Percentiles rank a stretch among this genome's conserved stretches.
These are phyloP conservation scores for Poteriospumella lacustris DNA, from an alignment of 108 stramenopile genomes.

Conservation along the genomic window DNA sequence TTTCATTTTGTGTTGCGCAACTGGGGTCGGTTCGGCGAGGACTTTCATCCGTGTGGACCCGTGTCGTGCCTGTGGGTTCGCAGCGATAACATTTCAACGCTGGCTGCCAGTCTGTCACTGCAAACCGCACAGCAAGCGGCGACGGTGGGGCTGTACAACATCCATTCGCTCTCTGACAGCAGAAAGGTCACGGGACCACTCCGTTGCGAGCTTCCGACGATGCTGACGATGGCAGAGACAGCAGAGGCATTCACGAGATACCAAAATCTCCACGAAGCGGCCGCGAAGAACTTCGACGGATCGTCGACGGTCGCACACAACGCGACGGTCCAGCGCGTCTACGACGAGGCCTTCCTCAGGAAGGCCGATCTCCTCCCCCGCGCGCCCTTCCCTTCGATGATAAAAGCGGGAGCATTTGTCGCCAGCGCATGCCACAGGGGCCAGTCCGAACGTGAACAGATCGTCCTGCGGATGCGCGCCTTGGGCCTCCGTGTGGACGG, in stretches of 20 bases:
- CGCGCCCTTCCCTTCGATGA: background rate
- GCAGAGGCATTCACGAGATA: background rate
- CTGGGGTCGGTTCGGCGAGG: background rate
- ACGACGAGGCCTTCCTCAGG: background rate
- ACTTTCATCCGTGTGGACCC: background rate
- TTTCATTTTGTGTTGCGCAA: too few relatives aligned
- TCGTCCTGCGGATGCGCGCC: background rate
- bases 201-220: background rate
- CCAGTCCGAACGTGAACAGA: background rate
- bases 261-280: background rate
- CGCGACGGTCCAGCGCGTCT: background rate
- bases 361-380: background rate
- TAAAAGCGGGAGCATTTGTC: background rate
- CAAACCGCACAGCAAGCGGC: background rate
- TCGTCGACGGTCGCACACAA: background rate
- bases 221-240: conserved; percentile 1
- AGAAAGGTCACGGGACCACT: background rate
- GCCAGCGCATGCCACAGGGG: background rate
- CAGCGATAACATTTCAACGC: background rate
- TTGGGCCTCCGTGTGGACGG: background rate
- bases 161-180: background rate
- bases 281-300: background rate
- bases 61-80: background rate
- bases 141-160: background rate
- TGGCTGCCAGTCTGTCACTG: background rate